Base-by-base conservation (phyloP, 306 rosid genomes). In the Ceratonia siliqua region DNA sequence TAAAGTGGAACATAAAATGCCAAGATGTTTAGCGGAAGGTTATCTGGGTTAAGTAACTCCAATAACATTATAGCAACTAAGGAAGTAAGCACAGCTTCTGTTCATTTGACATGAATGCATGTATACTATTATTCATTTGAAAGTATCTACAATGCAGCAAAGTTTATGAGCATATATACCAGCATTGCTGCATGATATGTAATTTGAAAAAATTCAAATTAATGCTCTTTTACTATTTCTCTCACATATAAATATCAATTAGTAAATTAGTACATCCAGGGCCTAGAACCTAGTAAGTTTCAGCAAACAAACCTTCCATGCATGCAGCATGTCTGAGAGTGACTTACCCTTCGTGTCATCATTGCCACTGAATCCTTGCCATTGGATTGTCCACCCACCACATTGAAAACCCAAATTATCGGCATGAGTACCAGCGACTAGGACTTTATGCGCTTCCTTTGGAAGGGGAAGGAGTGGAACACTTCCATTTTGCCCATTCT, bases 361-460 rank as follows among this genome's bases (percentile, higher is more conserved):
- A 77, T 94, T 92, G 72, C 95, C 97, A 50, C 62, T 85, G 82
- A 94, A 94, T 68, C 98, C 98, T 86, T 87, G 95, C 98, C 98
- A 94, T 70, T 83, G 53, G 52, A 91, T 94, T 80, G 98, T 94
- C 98, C 98, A 94, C 33, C 98, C 98, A 57, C 98, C 98, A 42
- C 98, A 94, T 76, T 94, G 98, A 78, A 90, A 94, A 25, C 98
- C 97, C 82, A 94, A 91, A 86, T 94, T 94, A 86, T 94, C 89
- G 10, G 95, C 97, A 81, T 94, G 98, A 70, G 84, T 80, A 41
- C 98, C 98, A 30, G 96, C 86, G 52, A 92, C 93, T 20, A 94
- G 83, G 80, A 94, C 33, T 85, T 88, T 94, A 22, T 81, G 46
- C 46, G 70, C 89, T 77, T 86, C 82, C 87, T 90, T 92, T 52